Percentiles rank a stretch among this genome's conserved stretches.
phyloP scores from a whole-genome alignment of 192 early-diverging fungal genomes.

The Pilaira anomala region DNA sequence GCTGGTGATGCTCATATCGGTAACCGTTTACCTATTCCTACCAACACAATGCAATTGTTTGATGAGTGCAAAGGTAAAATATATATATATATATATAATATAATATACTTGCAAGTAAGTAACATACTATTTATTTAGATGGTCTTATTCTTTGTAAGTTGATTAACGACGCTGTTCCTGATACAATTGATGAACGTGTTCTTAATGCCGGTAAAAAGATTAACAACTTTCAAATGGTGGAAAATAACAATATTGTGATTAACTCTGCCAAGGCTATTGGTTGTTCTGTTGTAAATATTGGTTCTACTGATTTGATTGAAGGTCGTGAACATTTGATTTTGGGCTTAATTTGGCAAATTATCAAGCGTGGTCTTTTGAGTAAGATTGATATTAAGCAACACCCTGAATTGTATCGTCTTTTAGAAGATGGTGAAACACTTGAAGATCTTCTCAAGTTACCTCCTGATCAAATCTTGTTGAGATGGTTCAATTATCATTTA shows the following conservation, averaged over 20 bases:
- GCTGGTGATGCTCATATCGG: conserved; percentile 79
- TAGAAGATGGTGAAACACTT: conserved; percentile 89
- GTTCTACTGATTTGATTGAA: conserved; percentile 94
- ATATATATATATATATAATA: neutral
- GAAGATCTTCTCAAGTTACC: conserved; percentile 94
- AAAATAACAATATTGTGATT: conserved; percentile 98
- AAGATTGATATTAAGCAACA: conserved; percentile 98
- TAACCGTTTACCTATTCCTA: conserved; percentile 88
- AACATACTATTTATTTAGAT: conserved; percentile 41
- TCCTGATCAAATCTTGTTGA: conserved; percentile 92
- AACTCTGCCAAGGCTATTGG: conserved; percentile 99
- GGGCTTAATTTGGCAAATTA: conserved; percentile 98
- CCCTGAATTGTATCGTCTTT: conserved; percentile 93
- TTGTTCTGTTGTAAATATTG: conserved; percentile 97
- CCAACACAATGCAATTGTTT: conserved; percentile 94
- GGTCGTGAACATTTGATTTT: conserved; percentile 95
- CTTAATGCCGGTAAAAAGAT: conserved; percentile 87
- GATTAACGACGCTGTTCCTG: conserved; percentile 95
- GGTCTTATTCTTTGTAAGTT: conserved; percentile 95
- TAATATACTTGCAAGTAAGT: neutral
- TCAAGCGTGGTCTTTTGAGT: conserved; percentile 93
- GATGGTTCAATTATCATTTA: conserved; percentile 99
- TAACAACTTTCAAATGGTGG: conserved; percentile 93
- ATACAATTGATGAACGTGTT: conserved; percentile 99
- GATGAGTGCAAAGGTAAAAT: conserved; percentile 81